Evolutionary conservation across 352 stramenopile genomes (phyloP).

Genomic region (Pythium biforme): DNA sequence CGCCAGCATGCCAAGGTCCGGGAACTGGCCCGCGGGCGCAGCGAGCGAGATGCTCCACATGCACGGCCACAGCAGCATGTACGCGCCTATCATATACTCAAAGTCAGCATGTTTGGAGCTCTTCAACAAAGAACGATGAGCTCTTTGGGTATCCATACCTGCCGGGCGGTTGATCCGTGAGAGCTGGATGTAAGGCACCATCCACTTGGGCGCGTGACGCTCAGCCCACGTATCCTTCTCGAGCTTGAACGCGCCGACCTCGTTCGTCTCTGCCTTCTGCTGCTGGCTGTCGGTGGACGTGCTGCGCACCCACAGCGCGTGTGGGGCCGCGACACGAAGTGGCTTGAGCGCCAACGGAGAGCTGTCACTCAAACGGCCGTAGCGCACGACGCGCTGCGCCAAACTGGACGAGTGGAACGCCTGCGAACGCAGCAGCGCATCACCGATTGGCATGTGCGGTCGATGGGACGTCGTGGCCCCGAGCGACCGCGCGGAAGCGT

Average conservation of each 20-base stretch:
- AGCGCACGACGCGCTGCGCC: conserved; percentile 13
- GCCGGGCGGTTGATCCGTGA: conserved; percentile 79
- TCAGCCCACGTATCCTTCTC: conserved; percentile 89
- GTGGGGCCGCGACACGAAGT: background rate
- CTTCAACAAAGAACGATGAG: background rate
- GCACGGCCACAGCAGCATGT: conserved; percentile 97
- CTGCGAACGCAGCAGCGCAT: conserved; percentile 1
- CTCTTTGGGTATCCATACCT: conserved; percentile 35
- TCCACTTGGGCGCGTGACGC: conserved; percentile 63
- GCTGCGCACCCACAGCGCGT: conserved; percentile 11
- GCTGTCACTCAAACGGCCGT: background rate
- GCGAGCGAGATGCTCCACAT: conserved; percentile 97
- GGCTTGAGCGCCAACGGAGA: background rate
- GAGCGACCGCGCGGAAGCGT: background rate
- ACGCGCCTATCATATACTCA: conserved; percentile 57
- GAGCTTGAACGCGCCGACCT: conserved; percentile 47
- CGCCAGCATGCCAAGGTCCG: conserved; percentile 78
- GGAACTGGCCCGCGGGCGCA: conserved; percentile 69
- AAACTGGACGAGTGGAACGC: conserved; percentile 19
- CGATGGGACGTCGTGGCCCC: background rate
- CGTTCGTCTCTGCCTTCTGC: background rate
- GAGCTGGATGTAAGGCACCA: conserved; percentile 88
- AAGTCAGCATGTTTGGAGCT: background rate
- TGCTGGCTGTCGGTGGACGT: background rate
- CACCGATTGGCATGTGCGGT: too few relatives aligned